Evolutionary conservation across 2,329 filamentous ascomycete genomes (phyloP), one percentile per base, ranked within the genome.

Genomic region (Diaporthe vaccinii): DNA sequence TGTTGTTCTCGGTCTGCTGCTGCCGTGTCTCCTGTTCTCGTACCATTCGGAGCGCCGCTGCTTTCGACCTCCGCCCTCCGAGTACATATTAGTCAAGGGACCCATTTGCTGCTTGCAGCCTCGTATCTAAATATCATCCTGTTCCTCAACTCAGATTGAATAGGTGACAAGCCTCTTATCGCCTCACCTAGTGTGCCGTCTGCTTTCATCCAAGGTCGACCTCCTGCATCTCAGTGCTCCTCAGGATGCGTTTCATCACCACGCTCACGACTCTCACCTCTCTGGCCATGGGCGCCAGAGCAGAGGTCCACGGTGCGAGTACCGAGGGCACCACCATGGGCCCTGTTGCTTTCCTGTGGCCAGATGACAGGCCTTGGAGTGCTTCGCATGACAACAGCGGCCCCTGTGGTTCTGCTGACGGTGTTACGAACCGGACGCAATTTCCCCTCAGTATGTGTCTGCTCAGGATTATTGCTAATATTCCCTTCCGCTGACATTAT

Each of bases 291-390:
- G 31, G n/a, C 10, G 62, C 57, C 25, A 17, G 46, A 12, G 74
- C 70, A 25, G 71, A 72, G 28, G 58, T 67, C 15, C 75, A 76
- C 28, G 83, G 82, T 9, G 75, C 82, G 25, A 79, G 78, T 36
- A 76, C 75, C 6, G 78, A 82, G 70, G 82, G 82, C 15, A 80
- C 78, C n/a, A 71, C 80, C 34, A 89, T 89, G 87, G 89, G 88
- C 8, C 88, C 88, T 2, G 88, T 88, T 20, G 88, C 87, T 31
- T 89, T 91, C 78, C 81, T 91, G 72, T 91, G 89, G 89, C 89
- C 89, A 0, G 80, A 82, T 2, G 86, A 90, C 78, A 85, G 89
- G 36, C 80, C 82, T 25, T 91, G 88, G 88, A 85, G 83, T 53
- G 85, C 86, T 51, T 82, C 83, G 5, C 79, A 85, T 41, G 89